A percentile compares a stretch with the other conserved stretches of the same genome.
These are phyloP conservation scores for Sistotremastrum niveocremeum DNA, from an alignment of 768 basidiomycete genomes.

Conservation along the genomic window DNA sequence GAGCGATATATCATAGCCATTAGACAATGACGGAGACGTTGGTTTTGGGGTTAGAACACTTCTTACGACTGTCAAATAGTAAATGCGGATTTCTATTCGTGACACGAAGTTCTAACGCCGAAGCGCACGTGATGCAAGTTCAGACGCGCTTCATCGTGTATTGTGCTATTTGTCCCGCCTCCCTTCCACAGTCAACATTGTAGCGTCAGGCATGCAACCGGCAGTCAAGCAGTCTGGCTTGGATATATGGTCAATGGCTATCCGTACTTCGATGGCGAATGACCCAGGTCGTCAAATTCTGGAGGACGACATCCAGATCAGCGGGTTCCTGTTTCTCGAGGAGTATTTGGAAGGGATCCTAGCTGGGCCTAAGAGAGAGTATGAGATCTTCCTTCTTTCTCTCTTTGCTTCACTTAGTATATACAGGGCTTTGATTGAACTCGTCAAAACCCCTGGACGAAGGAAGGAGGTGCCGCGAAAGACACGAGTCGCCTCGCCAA, in stretches of 20 bases:
- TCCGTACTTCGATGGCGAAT: constrained; percentile 54
- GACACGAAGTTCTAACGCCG: no score
- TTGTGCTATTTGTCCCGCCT: no score
- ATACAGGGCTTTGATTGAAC: constrained; percentile 54
- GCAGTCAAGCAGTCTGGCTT: constrained; percentile 29
- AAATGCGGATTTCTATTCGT: no score
- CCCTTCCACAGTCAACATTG: neutral
- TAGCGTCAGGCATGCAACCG: constrained; percentile 20
- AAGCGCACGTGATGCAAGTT: no score
- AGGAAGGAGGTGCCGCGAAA: constrained; percentile 44
- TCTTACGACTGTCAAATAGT: no score
- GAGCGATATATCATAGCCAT: constrained; percentile 10
- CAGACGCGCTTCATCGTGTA: no score
- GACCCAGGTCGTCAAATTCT: constrained; percentile 62
- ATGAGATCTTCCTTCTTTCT: constrained; percentile 9
- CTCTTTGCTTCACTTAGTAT: constrained; percentile 1
- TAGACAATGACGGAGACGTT: neutral
- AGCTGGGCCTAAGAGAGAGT: constrained; percentile 56
- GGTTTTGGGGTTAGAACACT: no score
- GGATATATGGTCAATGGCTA: constrained; percentile 51
- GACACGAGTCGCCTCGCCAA: constrained; percentile 27
- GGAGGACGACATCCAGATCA: constrained; percentile 57
- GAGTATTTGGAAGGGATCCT: constrained; percentile 65
- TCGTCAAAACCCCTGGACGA: constrained; percentile 74
- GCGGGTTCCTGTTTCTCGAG: constrained; percentile 70